A percentile compares a stretch with the other conserved stretches of the same genome.
Evolutionary conservation across 75 land plant genomes (phyloP).

Genomic region (Gnetum montanum): DNA sequence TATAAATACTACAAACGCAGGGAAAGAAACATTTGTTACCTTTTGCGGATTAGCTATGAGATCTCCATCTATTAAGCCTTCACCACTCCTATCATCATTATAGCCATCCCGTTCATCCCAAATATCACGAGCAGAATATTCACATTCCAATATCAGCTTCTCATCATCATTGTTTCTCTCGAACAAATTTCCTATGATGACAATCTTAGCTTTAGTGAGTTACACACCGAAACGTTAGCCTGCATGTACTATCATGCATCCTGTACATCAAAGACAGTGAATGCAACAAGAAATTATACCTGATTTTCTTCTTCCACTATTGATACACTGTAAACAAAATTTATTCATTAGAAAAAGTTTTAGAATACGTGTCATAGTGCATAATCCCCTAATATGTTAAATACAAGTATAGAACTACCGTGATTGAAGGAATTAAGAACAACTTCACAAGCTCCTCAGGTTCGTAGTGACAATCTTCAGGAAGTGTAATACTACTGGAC

Average conservation of each 20-base stretch:
- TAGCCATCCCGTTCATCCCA: conserved; percentile 49
- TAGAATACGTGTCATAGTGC: background rate
- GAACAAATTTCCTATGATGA: conserved; percentile 24
- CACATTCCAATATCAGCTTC: conserved; percentile 33
- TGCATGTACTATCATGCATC: too few relatives aligned
- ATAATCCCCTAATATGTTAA: background rate
- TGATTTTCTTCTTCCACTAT: conserved; percentile 30
- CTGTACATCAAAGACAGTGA: too few relatives aligned
- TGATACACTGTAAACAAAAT: conserved; percentile 53
- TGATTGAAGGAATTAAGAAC: conserved; percentile 59
- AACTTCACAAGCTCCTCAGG: conserved; percentile 84
- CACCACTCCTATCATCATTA: conserved; percentile 40
- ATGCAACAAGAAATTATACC: conserved; percentile 29
- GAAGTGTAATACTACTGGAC: conserved; percentile 46
- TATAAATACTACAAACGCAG: too few relatives aligned
- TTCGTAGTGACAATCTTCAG: conserved; percentile 90
- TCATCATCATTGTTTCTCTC: conserved; percentile 20
- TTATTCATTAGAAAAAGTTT: background rate
- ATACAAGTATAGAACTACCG: conserved; percentile 50
- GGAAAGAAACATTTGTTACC: too few relatives aligned
- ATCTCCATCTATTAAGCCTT: conserved; percentile 20
- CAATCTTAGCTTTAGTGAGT: too few relatives aligned
- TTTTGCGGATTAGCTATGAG: conserved; percentile 75
- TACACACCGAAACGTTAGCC: too few relatives aligned
- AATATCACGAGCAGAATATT: conserved; percentile 14